A percentile compares a stretch with the other conserved stretches of the same genome.
These are phyloP conservation scores for Syzygium aromaticum DNA, from an alignment of 345 rosid species.

Conservation along the genomic window DNA sequence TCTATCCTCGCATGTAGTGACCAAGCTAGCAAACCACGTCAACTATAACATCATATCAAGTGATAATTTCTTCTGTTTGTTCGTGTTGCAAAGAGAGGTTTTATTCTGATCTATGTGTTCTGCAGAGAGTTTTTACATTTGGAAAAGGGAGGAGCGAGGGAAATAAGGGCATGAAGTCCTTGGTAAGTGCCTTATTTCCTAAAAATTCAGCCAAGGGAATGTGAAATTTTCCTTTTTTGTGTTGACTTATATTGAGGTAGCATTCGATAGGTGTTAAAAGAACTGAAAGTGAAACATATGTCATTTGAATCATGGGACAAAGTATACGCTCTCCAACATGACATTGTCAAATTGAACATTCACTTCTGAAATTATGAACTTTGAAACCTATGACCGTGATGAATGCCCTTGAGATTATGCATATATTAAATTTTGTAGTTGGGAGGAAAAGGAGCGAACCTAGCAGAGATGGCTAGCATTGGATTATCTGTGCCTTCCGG, in stretches of 20 bases:
- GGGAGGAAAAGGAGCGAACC: conserved; percentile 97
- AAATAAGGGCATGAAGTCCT: conserved; percentile 90
- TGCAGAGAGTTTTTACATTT: conserved; percentile 82
- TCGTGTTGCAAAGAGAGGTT: background rate
- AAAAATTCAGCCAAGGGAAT: background rate
- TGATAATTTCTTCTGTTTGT: background rate
- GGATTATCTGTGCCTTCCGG: conserved; percentile 97
- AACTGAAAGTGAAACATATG: background rate
- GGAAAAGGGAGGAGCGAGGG: conserved; percentile 98
- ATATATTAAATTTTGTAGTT: conserved; percentile 26
- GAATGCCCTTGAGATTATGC: background rate
- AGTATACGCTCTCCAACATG: background rate
- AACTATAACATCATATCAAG: background rate
- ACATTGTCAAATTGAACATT: background rate
- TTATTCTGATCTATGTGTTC: background rate
- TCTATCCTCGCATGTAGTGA: background rate
- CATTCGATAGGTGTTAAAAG: background rate
- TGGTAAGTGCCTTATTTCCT: conserved; percentile 37
- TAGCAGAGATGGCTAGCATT: conserved; percentile 97
- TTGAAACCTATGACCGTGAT: background rate
- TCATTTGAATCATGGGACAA: background rate
- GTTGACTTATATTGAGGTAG: background rate
- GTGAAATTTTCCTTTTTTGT: background rate
- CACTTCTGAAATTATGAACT: background rate
- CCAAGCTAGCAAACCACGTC: background rate